Evolutionary conservation across 164 flowering plant species (phyloP).

Genomic region (Vitis amurensis): DNA sequence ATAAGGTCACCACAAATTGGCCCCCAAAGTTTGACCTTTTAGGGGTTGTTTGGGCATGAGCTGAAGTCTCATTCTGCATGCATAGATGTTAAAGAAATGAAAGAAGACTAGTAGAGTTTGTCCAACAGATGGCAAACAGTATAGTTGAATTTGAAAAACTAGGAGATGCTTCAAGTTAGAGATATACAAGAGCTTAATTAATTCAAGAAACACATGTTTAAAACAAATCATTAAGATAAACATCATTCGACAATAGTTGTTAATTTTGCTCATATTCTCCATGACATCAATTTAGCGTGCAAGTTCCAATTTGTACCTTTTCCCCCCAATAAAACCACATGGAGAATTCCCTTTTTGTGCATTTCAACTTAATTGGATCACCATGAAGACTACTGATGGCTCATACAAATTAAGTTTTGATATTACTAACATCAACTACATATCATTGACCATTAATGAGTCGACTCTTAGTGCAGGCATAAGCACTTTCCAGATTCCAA

Average conservation of each 20-base stretch:
- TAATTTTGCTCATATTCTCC: neutral
- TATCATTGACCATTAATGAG: neutral
- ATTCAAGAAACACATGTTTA: neutral
- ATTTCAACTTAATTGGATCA: no score
- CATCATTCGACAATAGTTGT: neutral
- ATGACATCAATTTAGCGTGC: neutral
- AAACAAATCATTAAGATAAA: neutral
- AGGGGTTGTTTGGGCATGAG: no score
- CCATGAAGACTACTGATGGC: no score
- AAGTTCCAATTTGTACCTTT: slow-evolving; percentile 2
- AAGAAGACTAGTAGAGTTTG: no score
- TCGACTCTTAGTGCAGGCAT: neutral
- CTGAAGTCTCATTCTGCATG: no score
- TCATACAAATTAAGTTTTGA: no score
- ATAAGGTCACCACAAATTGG: no score
- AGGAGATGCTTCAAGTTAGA: neutral
- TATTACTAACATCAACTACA: neutral
- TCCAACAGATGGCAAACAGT: no score
- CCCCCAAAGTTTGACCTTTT: no score
- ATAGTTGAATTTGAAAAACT: no score
- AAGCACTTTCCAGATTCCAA: neutral
- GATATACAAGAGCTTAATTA: neutral
- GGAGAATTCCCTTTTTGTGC: neutral
- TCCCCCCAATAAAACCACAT: neutral
- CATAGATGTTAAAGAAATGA: no score